A percentile compares a stretch with the other conserved stretches of the same genome.
Evolutionary conservation across 441 rosid species (phyloP).

Genomic region (Populus hybrid): DNA sequence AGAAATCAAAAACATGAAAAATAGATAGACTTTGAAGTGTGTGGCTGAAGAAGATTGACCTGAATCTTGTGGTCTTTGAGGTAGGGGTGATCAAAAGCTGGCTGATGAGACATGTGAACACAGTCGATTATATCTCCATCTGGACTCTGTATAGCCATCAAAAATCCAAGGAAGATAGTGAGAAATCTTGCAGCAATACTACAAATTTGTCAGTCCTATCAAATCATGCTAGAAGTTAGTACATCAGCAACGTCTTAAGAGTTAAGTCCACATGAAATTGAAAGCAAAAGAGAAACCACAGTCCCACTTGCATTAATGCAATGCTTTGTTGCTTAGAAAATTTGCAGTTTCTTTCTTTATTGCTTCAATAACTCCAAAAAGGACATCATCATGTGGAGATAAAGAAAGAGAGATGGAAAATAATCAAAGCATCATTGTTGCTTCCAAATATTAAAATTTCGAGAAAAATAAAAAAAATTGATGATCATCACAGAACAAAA

Average conservation of each 20-base stretch:
- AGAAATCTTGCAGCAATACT: not conserved
- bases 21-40: not conserved
- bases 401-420: conserved; percentile 18
- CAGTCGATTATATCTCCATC: conserved; percentile 96
- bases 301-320: conserved; percentile 14
- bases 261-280: not conserved
- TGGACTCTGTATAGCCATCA: conserved; percentile 61
- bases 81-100: conserved; percentile 96
- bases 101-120: conserved; percentile 77
- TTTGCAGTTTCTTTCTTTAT: not conserved
- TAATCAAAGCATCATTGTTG: conserved; percentile 22
- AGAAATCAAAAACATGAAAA: not conserved
- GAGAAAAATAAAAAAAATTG: not conserved
- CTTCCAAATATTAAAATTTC: conserved; percentile 6
- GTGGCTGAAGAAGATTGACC: conserved; percentile 36
- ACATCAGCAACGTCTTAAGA: not conserved
- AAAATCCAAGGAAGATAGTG: conserved; percentile 10
- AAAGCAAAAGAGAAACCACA: not conserved
- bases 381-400: conserved; percentile 30
- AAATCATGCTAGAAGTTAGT: not conserved
- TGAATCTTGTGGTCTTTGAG: conserved; percentile 98
- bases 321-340: conserved; percentile 5
- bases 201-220: conserved; percentile 8
- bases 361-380: conserved; percentile 23
- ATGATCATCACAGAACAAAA: not conserved